Evolutionary conservation across 768 basidiomycete genomes (phyloP).

Genomic region (Russula lepida): DNA sequence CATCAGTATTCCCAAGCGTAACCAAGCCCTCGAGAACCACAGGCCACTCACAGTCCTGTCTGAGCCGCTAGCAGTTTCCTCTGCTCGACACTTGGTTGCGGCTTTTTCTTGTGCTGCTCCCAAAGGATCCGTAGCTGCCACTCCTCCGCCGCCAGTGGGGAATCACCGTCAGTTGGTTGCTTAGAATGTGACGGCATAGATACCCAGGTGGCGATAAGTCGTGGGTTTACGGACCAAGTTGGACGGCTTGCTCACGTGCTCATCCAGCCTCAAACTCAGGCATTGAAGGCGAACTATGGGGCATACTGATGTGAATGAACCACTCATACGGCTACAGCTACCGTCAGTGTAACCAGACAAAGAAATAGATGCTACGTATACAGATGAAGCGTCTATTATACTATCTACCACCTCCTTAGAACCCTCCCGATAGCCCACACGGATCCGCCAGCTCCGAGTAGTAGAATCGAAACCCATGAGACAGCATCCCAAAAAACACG

Average conservation of each 20-base stretch:
- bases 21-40: neutral
- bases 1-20: neutral
- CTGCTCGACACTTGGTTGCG: conserved; percentile 9
- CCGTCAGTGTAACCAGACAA: neutral
- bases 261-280: neutral
- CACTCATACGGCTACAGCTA: conserved; percentile 7
- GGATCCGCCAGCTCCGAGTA: conserved; percentile 46
- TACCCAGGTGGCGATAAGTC: too few relatives aligned
- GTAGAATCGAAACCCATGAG: conserved; percentile 65
- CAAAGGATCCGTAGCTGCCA: conserved; percentile 14
- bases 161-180: neutral
- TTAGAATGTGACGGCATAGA: too few relatives aligned
- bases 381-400: neutral
- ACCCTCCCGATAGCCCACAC: conserved; percentile 52
- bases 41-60: conserved; percentile 18
- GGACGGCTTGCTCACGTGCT: neutral
- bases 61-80: conserved; percentile 6
- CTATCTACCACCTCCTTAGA: conserved; percentile 42
- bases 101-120: conserved; percentile 9
- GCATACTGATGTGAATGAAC: neutral
- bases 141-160: conserved; percentile 3
- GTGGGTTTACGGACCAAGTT: too few relatives aligned
- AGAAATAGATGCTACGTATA: conserved; percentile 3
- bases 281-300: too few relatives aligned
- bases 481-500: conserved; percentile 80